These are phyloP conservation scores for Taiozyma sp. DNA, from an alignment of 1,139 yeast species.

Conservation along the genomic window DNA sequence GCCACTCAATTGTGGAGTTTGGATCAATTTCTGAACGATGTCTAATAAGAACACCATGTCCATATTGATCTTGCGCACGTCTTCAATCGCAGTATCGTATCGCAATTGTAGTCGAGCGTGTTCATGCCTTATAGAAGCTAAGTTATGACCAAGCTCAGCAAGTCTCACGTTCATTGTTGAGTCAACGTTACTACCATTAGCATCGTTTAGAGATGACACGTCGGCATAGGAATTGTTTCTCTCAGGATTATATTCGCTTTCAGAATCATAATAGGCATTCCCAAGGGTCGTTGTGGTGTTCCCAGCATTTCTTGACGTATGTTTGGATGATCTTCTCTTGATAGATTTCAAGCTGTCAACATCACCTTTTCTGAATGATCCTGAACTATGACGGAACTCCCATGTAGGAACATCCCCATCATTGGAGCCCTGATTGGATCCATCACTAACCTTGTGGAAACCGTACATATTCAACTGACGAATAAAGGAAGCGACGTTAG, in stretches of 20 bases:
- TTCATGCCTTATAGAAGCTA: constrained; percentile 34
- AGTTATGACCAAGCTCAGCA: constrained; percentile 38
- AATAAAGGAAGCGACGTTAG: constrained; percentile 75
- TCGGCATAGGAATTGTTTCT: constrained; percentile 17
- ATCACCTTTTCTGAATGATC: constrained; percentile 64
- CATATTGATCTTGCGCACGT: constrained; percentile 40
- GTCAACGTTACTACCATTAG: constrained; percentile 9
- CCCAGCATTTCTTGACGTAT: constrained; percentile 25
- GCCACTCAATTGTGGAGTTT: constrained; percentile 1
- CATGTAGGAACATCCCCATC: constrained; percentile 35
- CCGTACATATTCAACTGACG: constrained; percentile 80
- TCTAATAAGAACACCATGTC: constrained; percentile 50
- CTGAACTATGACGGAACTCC: constrained; percentile 71
- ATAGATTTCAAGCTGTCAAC: constrained; percentile 51
- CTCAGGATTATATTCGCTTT: constrained; percentile 18
- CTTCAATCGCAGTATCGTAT: constrained; percentile 43
- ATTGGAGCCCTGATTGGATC: constrained; percentile 16
- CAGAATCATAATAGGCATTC: constrained; percentile 7
- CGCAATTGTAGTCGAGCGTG: constrained; percentile 36
- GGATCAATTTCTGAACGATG: constrained; percentile 33
- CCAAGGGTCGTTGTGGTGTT: background rate
- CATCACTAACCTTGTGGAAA: constrained; percentile 57
- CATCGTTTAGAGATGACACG: constrained; percentile 1
- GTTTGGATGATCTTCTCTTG: constrained; percentile 60
- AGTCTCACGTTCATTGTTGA: constrained; percentile 30